phyloP scores from a whole-genome alignment of 1,284 basidiomycete genomes.

The Lentinula novae-zelandiae region DNA sequence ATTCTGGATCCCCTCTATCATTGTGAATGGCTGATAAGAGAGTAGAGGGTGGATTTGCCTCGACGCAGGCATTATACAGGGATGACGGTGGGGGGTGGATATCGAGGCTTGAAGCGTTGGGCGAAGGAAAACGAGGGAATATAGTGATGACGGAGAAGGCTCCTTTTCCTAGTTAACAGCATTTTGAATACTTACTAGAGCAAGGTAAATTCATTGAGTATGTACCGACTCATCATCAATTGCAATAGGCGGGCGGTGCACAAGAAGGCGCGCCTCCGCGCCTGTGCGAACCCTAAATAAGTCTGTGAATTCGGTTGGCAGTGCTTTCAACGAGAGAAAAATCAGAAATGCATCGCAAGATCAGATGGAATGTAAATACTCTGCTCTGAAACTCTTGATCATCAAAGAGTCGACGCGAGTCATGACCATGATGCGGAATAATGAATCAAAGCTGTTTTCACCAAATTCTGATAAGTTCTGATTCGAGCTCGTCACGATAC shows the following conservation, averaged over 20 bases:
- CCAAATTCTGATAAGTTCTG: too few relatives aligned
- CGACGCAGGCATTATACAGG: not conserved
- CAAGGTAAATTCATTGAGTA: not conserved
- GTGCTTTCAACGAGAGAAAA: not conserved
- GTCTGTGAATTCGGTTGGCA: not conserved
- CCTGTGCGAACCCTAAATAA: not conserved
- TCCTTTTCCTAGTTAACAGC: not conserved
- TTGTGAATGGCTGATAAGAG: constrained; percentile 14
- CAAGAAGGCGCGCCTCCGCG: not conserved
- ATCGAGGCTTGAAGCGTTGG: not conserved
- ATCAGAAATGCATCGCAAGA: not conserved
- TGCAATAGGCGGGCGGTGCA: not conserved
- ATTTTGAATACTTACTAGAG: not conserved
- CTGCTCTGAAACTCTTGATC: not conserved
- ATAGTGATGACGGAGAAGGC: not conserved
- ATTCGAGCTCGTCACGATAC: too few relatives aligned
- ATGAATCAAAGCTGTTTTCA: too few relatives aligned
- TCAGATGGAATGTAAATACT: too few relatives aligned
- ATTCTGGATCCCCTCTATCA: constrained; percentile 5
- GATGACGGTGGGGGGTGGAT: not conserved
- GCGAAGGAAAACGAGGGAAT: not conserved
- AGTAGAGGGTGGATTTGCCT: constrained; percentile 15
- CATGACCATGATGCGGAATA: not conserved
- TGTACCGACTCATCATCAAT: not conserved
- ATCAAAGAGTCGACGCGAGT: not conserved